A percentile compares a stretch with the other conserved stretches of the same genome.
Conservation (phyloP, 1,139 yeast species). For the Kodamaea sp. region DNA sequence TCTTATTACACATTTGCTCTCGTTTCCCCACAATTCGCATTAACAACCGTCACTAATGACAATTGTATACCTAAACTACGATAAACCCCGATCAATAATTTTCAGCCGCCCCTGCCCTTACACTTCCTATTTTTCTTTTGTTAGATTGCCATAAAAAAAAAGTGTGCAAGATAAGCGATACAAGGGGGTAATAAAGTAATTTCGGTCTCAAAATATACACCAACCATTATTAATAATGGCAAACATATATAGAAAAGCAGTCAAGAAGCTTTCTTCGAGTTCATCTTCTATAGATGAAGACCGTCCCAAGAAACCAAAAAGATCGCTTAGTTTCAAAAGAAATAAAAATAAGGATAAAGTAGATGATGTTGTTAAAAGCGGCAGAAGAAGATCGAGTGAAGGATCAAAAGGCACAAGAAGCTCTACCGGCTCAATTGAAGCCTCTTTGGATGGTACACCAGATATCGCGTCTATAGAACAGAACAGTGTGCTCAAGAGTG, state of each 20-base stretch:
- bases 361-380: neutral
- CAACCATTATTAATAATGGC: slow-evolving; percentile 5
- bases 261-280: slow-evolving; percentile 11
- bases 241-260: slow-evolving; percentile 13
- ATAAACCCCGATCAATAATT: no score
- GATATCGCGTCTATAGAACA: no score
- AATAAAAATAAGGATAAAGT: slow-evolving; percentile 2
- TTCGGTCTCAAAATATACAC: neutral
- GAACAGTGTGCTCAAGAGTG: no score
- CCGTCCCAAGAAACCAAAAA: slow-evolving; percentile 9
- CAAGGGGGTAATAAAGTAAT: neutral
- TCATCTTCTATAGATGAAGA: slow-evolving; percentile 2
- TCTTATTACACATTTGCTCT: no score
- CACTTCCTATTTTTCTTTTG: no score
- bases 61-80: no score
- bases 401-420: neutral
- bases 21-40: no score
- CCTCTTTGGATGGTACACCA: neutral
- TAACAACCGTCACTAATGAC: no score
- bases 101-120: no score
- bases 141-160: no score
- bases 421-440: neutral
- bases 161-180: no score
- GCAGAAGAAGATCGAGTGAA: neutral
- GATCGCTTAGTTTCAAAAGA: slow-evolving; percentile 12